Base-by-base conservation (phyloP, 305 asterid species). In the Plantago lanceolata region DNA sequence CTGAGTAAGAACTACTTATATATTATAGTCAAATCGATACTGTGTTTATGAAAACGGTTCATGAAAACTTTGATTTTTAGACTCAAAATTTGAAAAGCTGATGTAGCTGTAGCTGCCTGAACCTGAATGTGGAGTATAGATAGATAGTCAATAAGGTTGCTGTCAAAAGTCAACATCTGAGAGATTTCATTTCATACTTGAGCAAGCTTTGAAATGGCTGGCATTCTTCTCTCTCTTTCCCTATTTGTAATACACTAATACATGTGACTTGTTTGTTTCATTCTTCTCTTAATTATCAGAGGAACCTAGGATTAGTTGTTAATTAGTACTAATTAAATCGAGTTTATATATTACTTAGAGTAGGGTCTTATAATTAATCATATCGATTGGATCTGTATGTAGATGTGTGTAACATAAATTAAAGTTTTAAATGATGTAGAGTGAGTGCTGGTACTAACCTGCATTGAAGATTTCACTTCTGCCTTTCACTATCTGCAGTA, bases 121-220 rank as follows among this genome's bases (percentile, higher is more conserved):
- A 71, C 68, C 80, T 71, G 5, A 7, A 15, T 13, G 82, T 71
- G 79, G 76, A 67, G 73, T 78, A 81, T 76, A n/a, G n/a, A n/a
- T n/a, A n/a, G n/a, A n/a, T n/a, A 68, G 72, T 43, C 48, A 48
- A 26, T 26, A 66, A 28, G 66, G 68, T 73, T 69, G 70, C 66
- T 49, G 73, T 79, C 81, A 13, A 76, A 82, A 78, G 92, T 85
- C 92, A 80, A 78, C 54, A 67, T 51, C 75, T 61, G 37, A 56
- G 56, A 78, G 71, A 72, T 76, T 71, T 78, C 86, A 72, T 76
- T 71, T 78, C 86, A 78, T 85, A 84, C 86, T 82, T 78, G 86
- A 53, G 74, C 71, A 59, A 37, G 68, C 79, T 67, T 65, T 73
- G 63, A 68, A 58, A 45, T 52, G 47, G 78, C 79, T 78, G 78